Evolutionary conservation across 139 green algal species (phyloP).

Genomic region (Limnomonas spitsbergensis): DNA sequence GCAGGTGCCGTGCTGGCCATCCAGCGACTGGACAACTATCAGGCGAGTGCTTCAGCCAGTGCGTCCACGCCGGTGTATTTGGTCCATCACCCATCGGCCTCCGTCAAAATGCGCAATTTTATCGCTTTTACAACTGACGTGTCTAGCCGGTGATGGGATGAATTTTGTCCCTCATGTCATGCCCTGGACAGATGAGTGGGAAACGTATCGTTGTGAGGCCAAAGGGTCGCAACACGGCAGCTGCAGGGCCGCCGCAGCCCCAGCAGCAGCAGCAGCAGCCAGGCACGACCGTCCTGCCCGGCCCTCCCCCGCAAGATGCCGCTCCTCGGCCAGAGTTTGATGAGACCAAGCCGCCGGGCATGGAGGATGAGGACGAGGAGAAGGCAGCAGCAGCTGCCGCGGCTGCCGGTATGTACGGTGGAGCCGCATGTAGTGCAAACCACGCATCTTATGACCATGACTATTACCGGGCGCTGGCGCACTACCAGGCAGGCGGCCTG

Average conservation of each 20-base stretch:
- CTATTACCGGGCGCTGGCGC: not conserved
- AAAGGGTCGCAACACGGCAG: not conserved
- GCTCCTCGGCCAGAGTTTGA: not conserved
- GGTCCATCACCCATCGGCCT: too few species aligned
- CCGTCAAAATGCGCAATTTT: too few species aligned
- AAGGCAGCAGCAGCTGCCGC: not conserved
- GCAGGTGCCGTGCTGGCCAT: constrained; percentile 43
- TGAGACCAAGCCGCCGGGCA: not conserved
- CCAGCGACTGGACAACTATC: constrained; percentile 33
- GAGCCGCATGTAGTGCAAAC: not conserved
- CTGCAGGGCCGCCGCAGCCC: too few species aligned
- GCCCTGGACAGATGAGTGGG: not conserved
- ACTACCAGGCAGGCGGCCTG: not conserved
- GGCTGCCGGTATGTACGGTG: not conserved
- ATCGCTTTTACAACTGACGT: too few species aligned
- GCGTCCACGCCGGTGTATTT: too few species aligned
- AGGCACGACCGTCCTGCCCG: not conserved
- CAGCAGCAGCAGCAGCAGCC: not conserved
- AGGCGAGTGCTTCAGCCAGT: too few species aligned
- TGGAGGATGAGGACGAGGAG: not conserved
- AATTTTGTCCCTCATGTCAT: not conserved
- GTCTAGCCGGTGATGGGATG: too few species aligned
- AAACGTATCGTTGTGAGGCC: constrained; percentile 10
- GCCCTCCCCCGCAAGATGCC: not conserved
- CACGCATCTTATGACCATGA: not conserved